These are phyloP conservation scores for Plasmodium knowlesi DNA, from an alignment of 169 alveolate species.

Conservation along the genomic window DNA sequence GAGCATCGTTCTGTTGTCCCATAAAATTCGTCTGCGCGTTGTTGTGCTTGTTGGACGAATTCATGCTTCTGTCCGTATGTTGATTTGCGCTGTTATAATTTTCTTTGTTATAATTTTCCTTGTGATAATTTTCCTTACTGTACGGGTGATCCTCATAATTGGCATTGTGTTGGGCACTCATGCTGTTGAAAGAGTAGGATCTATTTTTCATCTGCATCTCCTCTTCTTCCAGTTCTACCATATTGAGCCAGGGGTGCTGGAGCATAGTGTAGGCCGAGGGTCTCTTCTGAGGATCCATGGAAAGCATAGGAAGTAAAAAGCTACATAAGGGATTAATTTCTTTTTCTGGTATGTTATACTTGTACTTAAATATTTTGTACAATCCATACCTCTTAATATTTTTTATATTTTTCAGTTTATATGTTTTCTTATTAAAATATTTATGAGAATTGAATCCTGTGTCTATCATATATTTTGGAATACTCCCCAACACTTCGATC, in stretches of 20 bases:
- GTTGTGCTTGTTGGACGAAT: not conserved
- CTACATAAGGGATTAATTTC: conserved; percentile 88
- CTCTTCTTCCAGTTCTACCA: conserved; percentile 47
- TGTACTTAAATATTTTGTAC: conserved; percentile 87
- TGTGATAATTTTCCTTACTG: not conserved
- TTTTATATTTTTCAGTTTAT: conserved; percentile 73
- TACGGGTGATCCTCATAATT: not conserved
- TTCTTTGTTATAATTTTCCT: not conserved
- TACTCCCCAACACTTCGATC: conserved; percentile 92
- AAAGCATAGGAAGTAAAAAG: conserved; percentile 90
- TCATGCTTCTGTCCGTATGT: not conserved
- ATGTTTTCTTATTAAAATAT: conserved; percentile 34
- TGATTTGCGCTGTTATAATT: not conserved
- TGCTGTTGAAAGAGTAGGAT: conserved; percentile 42
- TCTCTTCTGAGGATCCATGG: conserved; percentile 91
- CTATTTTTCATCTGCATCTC: conserved; percentile 18
- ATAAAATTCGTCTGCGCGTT: not conserved
- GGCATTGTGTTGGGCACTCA: not conserved
- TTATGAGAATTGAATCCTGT: conserved; percentile 85
- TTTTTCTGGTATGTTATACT: conserved; percentile 87
- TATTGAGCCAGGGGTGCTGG: conserved; percentile 92
- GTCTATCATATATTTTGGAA: conserved; percentile 90
- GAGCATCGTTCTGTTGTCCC: not conserved
- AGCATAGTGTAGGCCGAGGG: conserved; percentile 92
- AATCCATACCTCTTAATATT: conserved; percentile 85